phyloP scores from a whole-genome alignment of 495 filamentous ascomycete genomes.

The Massariosphaeria phaeospora region DNA sequence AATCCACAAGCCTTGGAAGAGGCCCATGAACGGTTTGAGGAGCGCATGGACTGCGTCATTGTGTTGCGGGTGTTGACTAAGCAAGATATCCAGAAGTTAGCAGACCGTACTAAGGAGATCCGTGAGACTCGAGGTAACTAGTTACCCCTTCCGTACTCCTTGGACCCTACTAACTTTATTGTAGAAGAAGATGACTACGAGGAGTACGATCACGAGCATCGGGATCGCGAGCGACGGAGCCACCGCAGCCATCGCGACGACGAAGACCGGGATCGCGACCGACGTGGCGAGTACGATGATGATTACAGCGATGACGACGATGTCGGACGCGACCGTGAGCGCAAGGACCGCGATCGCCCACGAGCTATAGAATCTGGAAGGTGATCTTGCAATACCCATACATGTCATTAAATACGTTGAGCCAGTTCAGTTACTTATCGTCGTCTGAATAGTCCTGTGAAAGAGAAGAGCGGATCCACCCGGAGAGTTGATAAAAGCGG shows the following conservation, averaged over 20 bases:
- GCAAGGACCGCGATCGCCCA: conserved; percentile 6
- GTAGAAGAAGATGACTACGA: conserved; percentile 18
- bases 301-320: conserved; percentile 17
- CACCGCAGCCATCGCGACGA: conserved; percentile 25
- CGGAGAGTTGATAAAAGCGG: no score
- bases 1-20: conserved; percentile 74
- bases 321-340: conserved; percentile 3
- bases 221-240: conserved; percentile 10
- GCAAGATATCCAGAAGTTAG: conserved; percentile 77
- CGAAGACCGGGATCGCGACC: conserved; percentile 13
- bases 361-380: conserved; percentile 25
- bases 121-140: conserved; percentile 54
- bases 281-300: conserved; percentile 14
- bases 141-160: neutral
- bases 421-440: neutral
- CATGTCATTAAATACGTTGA: neutral
- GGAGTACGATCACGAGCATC: conserved; percentile 6
- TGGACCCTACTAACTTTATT: conserved; percentile 1
- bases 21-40: conserved; percentile 75
- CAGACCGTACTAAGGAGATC: conserved; percentile 66
- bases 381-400: conserved; percentile 2
- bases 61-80: conserved; percentile 72
- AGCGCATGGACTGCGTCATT: conserved; percentile 77
- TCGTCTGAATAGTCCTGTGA: neutral
- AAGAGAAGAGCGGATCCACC: no score